Evolutionary conservation across 805 yeast species (phyloP).

Genomic region (Saturnispora bothae): DNA sequence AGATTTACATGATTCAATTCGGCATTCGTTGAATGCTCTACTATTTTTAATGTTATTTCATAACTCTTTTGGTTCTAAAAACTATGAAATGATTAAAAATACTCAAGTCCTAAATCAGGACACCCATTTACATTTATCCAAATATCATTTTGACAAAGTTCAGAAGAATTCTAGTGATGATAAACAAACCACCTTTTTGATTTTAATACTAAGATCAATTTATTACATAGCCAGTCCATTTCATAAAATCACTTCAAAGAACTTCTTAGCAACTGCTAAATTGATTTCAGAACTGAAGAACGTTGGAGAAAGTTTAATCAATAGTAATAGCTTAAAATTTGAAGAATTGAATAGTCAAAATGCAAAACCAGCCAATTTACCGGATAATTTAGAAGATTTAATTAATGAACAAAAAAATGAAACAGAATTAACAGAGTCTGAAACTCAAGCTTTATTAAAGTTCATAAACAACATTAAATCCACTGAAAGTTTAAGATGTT

Average conservation of each 20-base stretch:
- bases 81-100: no score
- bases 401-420: not conserved
- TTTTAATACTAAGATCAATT: not conserved
- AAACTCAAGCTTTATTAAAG: not conserved
- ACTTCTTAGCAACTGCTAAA: not conserved
- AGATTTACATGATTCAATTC: not conserved
- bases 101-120: not conserved
- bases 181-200: not conserved
- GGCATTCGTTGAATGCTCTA: conserved; percentile 1
- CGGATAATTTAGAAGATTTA: not conserved
- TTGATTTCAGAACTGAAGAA: not conserved
- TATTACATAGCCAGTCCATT: not conserved
- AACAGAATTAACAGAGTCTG: not conserved
- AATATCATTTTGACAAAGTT: not conserved
- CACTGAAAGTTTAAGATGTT: not conserved
- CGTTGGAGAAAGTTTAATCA: no score
- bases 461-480: not conserved
- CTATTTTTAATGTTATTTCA: conserved; percentile 1
- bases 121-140: not conserved
- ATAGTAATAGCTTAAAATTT: no score
- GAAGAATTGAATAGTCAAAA: no score
- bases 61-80: not conserved
- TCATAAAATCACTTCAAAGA: not conserved
- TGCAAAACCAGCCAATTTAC: no score
- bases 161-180: not conserved